Base-by-base conservation (phyloP, 176 grass and related monocot species). In the Eleusine coracana region DNA sequence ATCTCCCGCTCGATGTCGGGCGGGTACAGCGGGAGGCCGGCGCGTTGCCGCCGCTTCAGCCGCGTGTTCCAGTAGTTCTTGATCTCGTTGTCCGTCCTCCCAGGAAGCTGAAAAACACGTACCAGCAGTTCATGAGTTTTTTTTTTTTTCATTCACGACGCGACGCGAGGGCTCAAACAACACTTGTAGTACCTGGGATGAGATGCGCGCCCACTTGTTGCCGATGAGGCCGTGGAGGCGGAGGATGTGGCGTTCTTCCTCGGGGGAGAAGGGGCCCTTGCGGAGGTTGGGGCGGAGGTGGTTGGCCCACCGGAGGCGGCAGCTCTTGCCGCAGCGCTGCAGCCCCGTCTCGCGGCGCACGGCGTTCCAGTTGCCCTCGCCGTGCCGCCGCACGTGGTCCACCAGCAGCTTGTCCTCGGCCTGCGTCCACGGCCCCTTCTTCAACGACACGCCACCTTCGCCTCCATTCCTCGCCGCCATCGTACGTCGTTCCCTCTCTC, bases 21-120 rank as follows among this genome's bases (percentile, higher is more conserved):
- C 27, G 94, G 94, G 80, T 97, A 97, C 11, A 83, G 76, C 54
- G 87, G 49, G 38, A 85, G 82, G 3, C 94, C 87, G 29, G 89
- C 75, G 34, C 94, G 94, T 70, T 92, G 91, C 73, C 85, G 89
- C 11, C 94, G 91, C 82, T 97, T 97, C 13, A 90, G 54, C 1
- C 91, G 78, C 50, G 91, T 97, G 91, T 97, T 97, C 93, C 93
- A 96, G 67, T 91, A 96, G 79, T 96, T 96, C 88, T 96, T 96
- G 66, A 96, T 90, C 90, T 97, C 94, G 79, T 97, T 97, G 76
- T 97, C 94, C 74, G 94, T 93, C 87, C 94, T 89, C 49, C 94
- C 94, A 2, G 73, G 68, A 48, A 97, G 82, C 94, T 97, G 80
- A 56, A 21, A 37, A 25, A 25, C 25, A 25, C 25, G 25, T 25